These are phyloP conservation scores for Hemileia vastatrix DNA, from an alignment of 1,284 basidiomycete genomes.

Conservation along the genomic window DNA sequence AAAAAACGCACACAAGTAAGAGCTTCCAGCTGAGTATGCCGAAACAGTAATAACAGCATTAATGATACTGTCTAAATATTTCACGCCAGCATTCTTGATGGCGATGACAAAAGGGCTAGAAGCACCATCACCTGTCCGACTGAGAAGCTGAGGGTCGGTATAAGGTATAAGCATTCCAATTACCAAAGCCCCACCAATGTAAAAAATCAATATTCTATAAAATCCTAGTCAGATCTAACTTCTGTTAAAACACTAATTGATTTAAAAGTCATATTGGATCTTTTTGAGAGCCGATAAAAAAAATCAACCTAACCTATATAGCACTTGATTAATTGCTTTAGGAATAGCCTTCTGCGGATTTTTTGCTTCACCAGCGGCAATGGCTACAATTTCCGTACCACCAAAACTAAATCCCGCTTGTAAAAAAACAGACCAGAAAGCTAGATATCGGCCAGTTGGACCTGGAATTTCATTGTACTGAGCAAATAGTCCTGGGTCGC, in stretches of 20 bases:
- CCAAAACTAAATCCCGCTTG: slow-evolving; percentile 70
- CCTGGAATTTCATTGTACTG: slow-evolving; percentile 41
- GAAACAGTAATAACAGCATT: slow-evolving; percentile 59
- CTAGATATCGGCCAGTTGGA: slow-evolving; percentile 43
- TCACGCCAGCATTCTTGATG: slow-evolving; percentile 64
- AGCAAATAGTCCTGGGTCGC: slow-evolving; percentile 55
- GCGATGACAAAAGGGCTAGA: slow-evolving; percentile 72
- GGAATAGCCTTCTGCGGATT: slow-evolving; percentile 68
- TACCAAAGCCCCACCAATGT: slow-evolving; percentile 47
- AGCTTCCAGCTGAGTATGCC: slow-evolving; percentile 75
- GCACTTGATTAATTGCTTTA: slow-evolving; percentile 68
- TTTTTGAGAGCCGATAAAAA: not conserved
- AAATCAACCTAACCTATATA: slow-evolving; percentile 56
- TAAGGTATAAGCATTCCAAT: slow-evolving; percentile 65
- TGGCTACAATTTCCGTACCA: slow-evolving; percentile 72
- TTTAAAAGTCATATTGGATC: slow-evolving; percentile 54
- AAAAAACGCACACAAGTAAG: slow-evolving; percentile 63
- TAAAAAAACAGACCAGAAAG: slow-evolving; percentile 53
- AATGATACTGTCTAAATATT: slow-evolving; percentile 58
- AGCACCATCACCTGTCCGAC: slow-evolving; percentile 54
- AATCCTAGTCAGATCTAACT: slow-evolving; percentile 32
- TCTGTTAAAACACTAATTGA: slow-evolving; percentile 54
- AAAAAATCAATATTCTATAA: slow-evolving; percentile 35
- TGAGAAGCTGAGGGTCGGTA: slow-evolving; percentile 55
- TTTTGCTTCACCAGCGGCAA: slow-evolving; percentile 50